phyloP scores from a whole-genome alignment of 1,284 basidiomycete species.

The Leccinum angustisporum region DNA sequence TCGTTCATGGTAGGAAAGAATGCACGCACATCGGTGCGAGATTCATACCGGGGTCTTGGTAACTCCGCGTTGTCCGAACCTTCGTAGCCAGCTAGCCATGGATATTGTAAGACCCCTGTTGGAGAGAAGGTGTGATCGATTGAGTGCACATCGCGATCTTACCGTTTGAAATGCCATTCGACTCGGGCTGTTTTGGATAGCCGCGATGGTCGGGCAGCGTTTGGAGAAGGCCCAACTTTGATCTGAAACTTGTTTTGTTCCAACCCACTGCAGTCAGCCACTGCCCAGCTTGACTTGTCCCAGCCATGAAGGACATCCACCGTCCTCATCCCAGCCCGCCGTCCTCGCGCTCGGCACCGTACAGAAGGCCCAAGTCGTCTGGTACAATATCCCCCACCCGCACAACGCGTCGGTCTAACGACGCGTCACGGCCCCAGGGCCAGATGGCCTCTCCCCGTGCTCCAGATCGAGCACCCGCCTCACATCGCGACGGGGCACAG shows the following conservation, averaged over 20 bases:
- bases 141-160: background rate
- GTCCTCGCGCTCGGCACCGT: conserved; percentile 11
- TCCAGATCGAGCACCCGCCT: conserved; percentile 8
- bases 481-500: background rate
- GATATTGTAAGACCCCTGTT: background rate
- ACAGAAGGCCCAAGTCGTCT: conserved; percentile 19
- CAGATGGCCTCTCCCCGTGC: conserved; percentile 1
- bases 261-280: conserved; percentile 16
- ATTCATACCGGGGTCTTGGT: background rate
- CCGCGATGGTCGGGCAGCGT: conserved; percentile 14
- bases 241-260: conserved; percentile 13
- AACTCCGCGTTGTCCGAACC: background rate
- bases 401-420: conserved; percentile 13
- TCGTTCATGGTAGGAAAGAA: background rate
- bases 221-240: background rate
- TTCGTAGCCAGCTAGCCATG: background rate
- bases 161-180: background rate
- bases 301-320: conserved; percentile 28
- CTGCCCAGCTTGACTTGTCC: conserved; percentile 9
- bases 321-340: conserved; percentile 22
- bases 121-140: background rate
- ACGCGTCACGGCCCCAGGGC: conserved; percentile 11
- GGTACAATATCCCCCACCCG: conserved; percentile 8
- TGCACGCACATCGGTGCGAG: background rate
- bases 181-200: background rate